Conservation (phyloP, 495 filamentous ascomycete genomes). For the Zalerion maritima region DNA sequence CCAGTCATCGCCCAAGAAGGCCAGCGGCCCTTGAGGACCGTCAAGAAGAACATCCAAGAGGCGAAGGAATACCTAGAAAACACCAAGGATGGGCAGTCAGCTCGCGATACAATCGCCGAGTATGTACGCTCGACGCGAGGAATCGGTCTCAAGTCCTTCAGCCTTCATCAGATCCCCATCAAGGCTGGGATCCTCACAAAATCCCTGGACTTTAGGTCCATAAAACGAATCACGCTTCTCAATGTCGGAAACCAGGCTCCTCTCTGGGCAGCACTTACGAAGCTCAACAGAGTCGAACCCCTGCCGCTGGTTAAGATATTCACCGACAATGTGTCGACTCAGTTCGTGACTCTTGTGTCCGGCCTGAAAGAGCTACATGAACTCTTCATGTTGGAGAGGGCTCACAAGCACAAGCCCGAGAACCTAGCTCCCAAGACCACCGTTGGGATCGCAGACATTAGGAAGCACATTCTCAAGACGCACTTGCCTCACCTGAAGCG, state of each 20-base stretch:
- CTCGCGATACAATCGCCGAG: too few species aligned
- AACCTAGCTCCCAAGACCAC: constrained; percentile 30
- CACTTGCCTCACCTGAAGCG: constrained; percentile 26
- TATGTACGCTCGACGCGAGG: constrained; percentile 41
- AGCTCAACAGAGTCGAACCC: constrained; percentile 32
- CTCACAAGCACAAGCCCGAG: constrained; percentile 30
- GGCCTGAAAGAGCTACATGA: constrained; percentile 37
- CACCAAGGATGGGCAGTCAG: constrained; percentile 1
- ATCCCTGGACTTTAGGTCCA: constrained; percentile 35
- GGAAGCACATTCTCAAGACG: constrained; percentile 32
- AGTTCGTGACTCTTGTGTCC: constrained; percentile 34
- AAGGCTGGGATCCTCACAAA: constrained; percentile 35
- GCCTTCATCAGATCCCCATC: constrained; percentile 42
- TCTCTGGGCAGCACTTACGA: constrained; percentile 39
- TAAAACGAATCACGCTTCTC: constrained; percentile 41
- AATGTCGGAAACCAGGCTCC: constrained; percentile 43
- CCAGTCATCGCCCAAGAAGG: constrained; percentile 1
- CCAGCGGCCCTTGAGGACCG: neutral
- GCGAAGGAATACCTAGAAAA: constrained; percentile 1
- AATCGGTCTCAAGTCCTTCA: constrained; percentile 33
- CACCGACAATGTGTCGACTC: constrained; percentile 42
- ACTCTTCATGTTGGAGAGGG: constrained; percentile 43
- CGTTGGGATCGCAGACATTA: constrained; percentile 36
- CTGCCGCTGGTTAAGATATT: constrained; percentile 39
- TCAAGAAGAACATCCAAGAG: constrained; percentile 2